phyloP scores from a whole-genome alignment of 2,329 filamentous ascomycete genomes.

The Talaromyces rugulosus region DNA sequence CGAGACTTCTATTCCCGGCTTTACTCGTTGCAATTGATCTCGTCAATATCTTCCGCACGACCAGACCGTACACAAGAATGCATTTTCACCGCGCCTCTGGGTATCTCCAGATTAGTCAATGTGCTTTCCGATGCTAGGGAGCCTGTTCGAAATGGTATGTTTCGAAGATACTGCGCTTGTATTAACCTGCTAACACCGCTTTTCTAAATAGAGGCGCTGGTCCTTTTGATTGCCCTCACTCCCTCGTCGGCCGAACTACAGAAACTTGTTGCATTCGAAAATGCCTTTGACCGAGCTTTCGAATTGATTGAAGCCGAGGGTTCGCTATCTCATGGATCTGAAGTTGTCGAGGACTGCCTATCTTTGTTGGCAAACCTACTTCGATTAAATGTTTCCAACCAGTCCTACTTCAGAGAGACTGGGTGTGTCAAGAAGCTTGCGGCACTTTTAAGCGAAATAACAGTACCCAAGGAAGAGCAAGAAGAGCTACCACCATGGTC shows the following conservation, averaged over 20 bases:
- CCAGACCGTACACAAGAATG: slow-evolving; percentile 93
- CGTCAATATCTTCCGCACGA: slow-evolving; percentile 77
- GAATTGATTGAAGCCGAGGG: slow-evolving; percentile 77
- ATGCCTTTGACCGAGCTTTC: slow-evolving; percentile 85
- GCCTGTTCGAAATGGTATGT: slow-evolving; percentile 69
- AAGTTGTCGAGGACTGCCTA: slow-evolving; percentile 87
- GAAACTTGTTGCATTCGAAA: slow-evolving; percentile 92
- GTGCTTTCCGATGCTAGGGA: slow-evolving; percentile 82
- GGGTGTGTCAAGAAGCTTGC: slow-evolving; percentile 72
- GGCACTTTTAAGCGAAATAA: slow-evolving; percentile 61
- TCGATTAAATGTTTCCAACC: slow-evolving; percentile 82
- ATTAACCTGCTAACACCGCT: slow-evolving; percentile 12
- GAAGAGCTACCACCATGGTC: slow-evolving; percentile 69
- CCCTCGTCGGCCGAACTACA: slow-evolving; percentile 83
- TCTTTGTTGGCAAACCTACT: slow-evolving; percentile 87
- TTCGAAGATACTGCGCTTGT: not conserved
- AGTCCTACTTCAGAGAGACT: slow-evolving; percentile 88
- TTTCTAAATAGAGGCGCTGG: slow-evolving; percentile 61
- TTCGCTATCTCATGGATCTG: slow-evolving; percentile 73
- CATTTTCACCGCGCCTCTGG: slow-evolving; percentile 81
- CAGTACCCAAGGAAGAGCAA: slow-evolving; percentile 51
- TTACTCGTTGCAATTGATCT: slow-evolving; percentile 84
- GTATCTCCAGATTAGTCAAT: slow-evolving; percentile 79
- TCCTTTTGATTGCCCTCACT: slow-evolving; percentile 83
- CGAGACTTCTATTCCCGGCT: slow-evolving; percentile 86